phyloP scores from a whole-genome alignment of 805 yeast genomes.

The Lachancea mirantina region DNA sequence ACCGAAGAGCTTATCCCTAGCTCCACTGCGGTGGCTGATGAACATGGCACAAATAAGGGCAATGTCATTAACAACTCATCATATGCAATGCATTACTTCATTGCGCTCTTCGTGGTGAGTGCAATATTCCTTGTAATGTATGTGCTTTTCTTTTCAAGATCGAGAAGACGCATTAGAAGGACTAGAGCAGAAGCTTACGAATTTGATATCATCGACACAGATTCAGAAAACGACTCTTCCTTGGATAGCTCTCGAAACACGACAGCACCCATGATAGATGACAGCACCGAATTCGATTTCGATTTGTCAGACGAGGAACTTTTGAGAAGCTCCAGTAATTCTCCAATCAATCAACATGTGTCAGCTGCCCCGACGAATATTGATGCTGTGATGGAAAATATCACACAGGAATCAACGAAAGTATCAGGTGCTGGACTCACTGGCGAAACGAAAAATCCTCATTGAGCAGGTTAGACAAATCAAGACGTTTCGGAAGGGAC shows the following conservation, averaged over 20 bases:
- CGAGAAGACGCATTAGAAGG: conserved; percentile 41
- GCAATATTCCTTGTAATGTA: conserved; percentile 40
- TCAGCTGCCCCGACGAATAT: neutral
- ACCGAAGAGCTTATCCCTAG: too few relatives aligned
- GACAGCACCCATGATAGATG: conserved; percentile 11
- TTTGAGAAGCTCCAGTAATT: conserved; percentile 3
- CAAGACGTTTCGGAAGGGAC: too few relatives aligned
- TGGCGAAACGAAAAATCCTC: too few relatives aligned
- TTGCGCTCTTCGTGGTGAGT: conserved; percentile 54
- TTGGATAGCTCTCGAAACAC: conserved; percentile 17
- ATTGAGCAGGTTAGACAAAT: too few relatives aligned
- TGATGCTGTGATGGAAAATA: conserved; percentile 2
- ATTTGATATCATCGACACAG: conserved; percentile 70
- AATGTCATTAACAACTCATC: conserved; percentile 33
- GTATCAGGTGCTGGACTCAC: too few relatives aligned
- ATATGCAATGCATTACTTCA: conserved; percentile 55
- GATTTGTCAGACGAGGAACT: conserved; percentile 30
- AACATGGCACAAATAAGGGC: conserved; percentile 17
- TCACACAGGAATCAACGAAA: too few relatives aligned
- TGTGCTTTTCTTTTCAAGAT: conserved; percentile 37
- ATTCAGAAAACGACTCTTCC: conserved; percentile 35
- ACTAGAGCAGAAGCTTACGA: conserved; percentile 66
- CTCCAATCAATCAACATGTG: too few relatives aligned
- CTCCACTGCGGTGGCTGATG: conserved; percentile 12
- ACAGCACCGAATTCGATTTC: conserved; percentile 28